phyloP scores from a whole-genome alignment of 192 early-diverging fungal species.

The Coemansia sp. region DNA sequence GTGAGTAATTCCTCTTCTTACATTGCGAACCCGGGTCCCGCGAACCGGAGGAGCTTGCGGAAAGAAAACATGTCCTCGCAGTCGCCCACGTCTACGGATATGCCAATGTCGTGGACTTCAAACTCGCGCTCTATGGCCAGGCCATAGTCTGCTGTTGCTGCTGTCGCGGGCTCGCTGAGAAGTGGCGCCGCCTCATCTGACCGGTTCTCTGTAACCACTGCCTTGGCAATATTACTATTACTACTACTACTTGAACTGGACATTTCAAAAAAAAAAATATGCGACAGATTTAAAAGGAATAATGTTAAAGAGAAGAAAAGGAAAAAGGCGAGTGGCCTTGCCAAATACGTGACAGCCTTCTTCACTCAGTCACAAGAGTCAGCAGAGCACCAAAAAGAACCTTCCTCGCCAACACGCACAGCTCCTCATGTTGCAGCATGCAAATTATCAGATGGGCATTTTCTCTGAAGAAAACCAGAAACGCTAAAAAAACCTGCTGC shows the following conservation, averaged over 20 bases:
- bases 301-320: not conserved
- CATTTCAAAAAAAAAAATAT: not conserved
- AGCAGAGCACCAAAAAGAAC: not conserved
- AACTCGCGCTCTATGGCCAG: slow-evolving; percentile 34
- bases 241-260: not conserved
- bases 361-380: not conserved
- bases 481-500: not conserved
- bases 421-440: no score
- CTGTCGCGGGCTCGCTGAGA: slow-evolving; percentile 7
- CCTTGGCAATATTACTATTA: not conserved
- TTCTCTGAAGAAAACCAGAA: not conserved
- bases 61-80: slow-evolving; percentile 55
- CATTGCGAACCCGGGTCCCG: slow-evolving; percentile 61
- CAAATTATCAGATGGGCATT: not conserved
- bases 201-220: not conserved
- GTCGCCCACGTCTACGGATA: slow-evolving; percentile 53
- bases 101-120: slow-evolving; percentile 41
- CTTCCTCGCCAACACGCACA: no score
- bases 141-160: slow-evolving; percentile 10
- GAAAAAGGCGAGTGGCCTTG: no score
- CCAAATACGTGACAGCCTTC: not conserved
- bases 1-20: slow-evolving; percentile 10
- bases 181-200: slow-evolving; percentile 6
- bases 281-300: not conserved
- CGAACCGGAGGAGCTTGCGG: slow-evolving; percentile 60